phyloP scores from a whole-genome alignment of 1,284 basidiomycete species.

The Sanghuangporus sanghuang region DNA sequence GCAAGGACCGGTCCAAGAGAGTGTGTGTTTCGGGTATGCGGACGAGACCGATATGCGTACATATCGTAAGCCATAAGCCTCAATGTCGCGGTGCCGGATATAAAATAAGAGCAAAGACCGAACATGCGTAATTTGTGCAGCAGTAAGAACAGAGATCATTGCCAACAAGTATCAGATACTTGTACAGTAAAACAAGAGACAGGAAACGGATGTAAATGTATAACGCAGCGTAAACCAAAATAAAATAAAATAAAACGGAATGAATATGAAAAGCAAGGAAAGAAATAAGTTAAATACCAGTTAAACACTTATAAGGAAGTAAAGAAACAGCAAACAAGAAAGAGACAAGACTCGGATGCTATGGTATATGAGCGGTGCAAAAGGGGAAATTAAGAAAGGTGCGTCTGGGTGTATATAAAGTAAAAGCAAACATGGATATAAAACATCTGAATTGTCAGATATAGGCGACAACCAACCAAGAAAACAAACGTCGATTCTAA shows the following conservation, averaged over 20 bases:
- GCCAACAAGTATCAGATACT: background rate
- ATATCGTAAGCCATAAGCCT: too few species aligned
- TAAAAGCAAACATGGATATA: background rate
- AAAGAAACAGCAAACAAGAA: too few species aligned
- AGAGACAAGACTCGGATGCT: background rate
- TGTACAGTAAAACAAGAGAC: background rate
- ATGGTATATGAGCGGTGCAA: background rate
- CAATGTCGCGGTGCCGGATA: too few species aligned
- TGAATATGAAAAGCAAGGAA: background rate
- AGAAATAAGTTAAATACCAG: background rate
- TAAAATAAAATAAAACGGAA: background rate
- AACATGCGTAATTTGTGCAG: too few species aligned
- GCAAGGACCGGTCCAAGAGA: too few species aligned
- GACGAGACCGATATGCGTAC: too few species aligned
- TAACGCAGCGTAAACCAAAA: background rate
- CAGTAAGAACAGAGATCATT: too few species aligned
- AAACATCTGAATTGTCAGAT: background rate
- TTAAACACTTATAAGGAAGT: background rate
- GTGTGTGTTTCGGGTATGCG: too few species aligned
- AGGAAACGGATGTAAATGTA: background rate
- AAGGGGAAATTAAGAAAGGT: background rate
- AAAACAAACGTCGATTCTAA: background rate
- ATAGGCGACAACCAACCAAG: background rate
- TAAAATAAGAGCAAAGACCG: too few species aligned
- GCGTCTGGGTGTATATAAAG: background rate